Conservation (phyloP, 1,139 yeast species). For the Suhomyces anneliseae region DNA sequence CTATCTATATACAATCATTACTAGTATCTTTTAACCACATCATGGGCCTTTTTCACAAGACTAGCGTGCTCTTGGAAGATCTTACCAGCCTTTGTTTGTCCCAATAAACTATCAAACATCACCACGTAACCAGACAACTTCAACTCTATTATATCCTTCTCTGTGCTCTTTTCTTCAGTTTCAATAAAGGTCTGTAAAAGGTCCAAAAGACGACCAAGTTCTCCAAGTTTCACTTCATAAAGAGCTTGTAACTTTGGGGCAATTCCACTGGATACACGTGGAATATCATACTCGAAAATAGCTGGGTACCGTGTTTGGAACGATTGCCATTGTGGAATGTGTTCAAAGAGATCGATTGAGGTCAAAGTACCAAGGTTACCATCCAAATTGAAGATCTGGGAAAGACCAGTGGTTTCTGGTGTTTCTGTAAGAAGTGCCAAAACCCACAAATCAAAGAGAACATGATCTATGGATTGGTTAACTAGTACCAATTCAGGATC, state of each 20-base stretch:
- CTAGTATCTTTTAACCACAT: slow-evolving; percentile 7
- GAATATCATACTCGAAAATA: too few relatives aligned
- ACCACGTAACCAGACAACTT: slow-evolving; percentile 16
- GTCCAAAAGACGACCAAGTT: neutral
- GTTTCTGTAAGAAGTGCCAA: slow-evolving; percentile 28
- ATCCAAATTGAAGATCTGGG: slow-evolving; percentile 9
- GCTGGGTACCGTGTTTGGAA: slow-evolving; percentile 5
- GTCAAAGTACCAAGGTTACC: slow-evolving; percentile 3
- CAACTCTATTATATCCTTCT: slow-evolving; percentile 11
- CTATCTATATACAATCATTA: neutral
- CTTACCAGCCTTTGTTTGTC: slow-evolving; percentile 9
- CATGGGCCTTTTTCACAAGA: slow-evolving; percentile 8
- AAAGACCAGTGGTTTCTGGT: slow-evolving; percentile 1
- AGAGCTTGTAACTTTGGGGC: too few relatives aligned
- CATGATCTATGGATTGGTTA: slow-evolving; percentile 35
- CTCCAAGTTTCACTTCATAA: neutral
- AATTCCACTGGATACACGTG: too few relatives aligned
- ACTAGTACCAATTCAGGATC: slow-evolving; percentile 19
- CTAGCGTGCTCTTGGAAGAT: slow-evolving; percentile 5
- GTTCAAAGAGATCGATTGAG: slow-evolving; percentile 6
- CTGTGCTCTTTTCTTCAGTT: neutral
- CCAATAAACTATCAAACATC: slow-evolving; percentile 9
- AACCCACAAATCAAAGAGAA: slow-evolving; percentile 44
- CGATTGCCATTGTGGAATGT: slow-evolving; percentile 14
- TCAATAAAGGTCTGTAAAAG: neutral